Percentiles rank a stretch among this genome's conserved stretches.
Evolutionary conservation across 1,284 basidiomycete genomes (phyloP).

Genomic region (Malassezia brasiliensis): DNA sequence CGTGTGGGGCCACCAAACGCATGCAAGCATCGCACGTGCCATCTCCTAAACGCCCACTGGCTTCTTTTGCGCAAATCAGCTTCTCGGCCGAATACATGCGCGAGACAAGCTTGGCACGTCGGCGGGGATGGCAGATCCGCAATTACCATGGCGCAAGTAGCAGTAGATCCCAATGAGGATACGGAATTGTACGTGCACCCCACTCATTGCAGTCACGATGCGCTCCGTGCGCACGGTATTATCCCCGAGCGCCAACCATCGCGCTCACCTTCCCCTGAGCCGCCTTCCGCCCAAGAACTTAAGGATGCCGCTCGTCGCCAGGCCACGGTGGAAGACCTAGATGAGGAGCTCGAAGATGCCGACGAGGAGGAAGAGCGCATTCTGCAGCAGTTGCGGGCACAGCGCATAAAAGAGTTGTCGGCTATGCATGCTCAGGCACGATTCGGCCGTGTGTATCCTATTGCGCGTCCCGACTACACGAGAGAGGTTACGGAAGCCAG

Average conservation of each 20-base stretch:
- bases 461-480: constrained; percentile 85
- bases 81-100: too few species aligned
- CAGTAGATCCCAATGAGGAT: constrained; percentile 34
- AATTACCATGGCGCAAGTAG: constrained; percentile 24
- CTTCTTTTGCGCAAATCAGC: neutral
- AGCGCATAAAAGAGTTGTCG: constrained; percentile 62
- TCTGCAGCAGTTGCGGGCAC: constrained; percentile 61
- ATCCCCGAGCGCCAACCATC: constrained; percentile 43
- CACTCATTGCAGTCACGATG: constrained; percentile 31
- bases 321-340: constrained; percentile 30
- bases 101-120: too few species aligned
- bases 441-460: constrained; percentile 76
- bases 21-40: neutral
- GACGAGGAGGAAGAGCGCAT: constrained; percentile 65
- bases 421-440: constrained; percentile 59
- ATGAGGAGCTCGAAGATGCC: constrained; percentile 30
- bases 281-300: constrained; percentile 23
- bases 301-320: constrained; percentile 25
- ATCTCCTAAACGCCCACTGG: too few species aligned
- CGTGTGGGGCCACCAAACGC: neutral
- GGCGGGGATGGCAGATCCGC: neutral
- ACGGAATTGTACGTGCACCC: constrained; percentile 33
- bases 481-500: constrained; percentile 89
- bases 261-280: constrained; percentile 42
- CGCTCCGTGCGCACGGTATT: constrained; percentile 41